Evolutionary conservation across 208 protist genomes (phyloP), one percentile per base, ranked within the genome.

Genomic region (Herpetomonas samuelpessoai): DNA sequence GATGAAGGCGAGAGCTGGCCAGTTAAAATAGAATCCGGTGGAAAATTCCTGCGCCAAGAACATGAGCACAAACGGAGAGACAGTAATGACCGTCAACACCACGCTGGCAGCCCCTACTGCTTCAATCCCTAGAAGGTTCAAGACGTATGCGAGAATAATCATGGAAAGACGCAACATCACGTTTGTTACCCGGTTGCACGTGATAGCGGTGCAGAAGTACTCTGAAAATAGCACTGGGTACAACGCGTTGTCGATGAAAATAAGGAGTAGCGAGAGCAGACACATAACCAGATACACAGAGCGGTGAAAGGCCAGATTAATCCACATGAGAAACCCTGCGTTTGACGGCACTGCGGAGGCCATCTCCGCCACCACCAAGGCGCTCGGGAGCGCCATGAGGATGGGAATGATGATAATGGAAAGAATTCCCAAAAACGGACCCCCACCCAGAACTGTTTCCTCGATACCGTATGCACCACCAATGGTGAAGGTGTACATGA

Each of bases 401-500:
- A 90, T 24, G 3, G 86, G 86, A 68, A 93, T 81, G 16, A 88
- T n/a, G 19, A 90, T 14, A 48, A 90, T 78, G 3, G 68, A 88
- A 16, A 82, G 10, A 25, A 94, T 76, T 0, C 76, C 83, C 19
- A 94, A 62, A 24, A 90, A 51, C 3, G 73, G 69, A n/a, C 83
- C 83, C 31, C 82, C 88, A 25, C 88, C 83, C 68, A 83, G 59
- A 21, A 90, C 83, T n/a, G 84, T 88, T 53, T 94, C 81, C 60
- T 94, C 88, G 27, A 91, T 85, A 2, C 83, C 81, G 64, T 91
- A 91, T 2, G 79, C 80, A 10, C 88, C 81, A 62, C 74, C 80
- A 44, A 81, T 86, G 22, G 88, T 85, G 38, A 84, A 83, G n/a
- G 79, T 84, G 66, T 91, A 91, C 84, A 90, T 94, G 10, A 90